Conservation (phyloP, 2,329 filamentous ascomycete species). For the Neopestalotiopsis sp. region DNA sequence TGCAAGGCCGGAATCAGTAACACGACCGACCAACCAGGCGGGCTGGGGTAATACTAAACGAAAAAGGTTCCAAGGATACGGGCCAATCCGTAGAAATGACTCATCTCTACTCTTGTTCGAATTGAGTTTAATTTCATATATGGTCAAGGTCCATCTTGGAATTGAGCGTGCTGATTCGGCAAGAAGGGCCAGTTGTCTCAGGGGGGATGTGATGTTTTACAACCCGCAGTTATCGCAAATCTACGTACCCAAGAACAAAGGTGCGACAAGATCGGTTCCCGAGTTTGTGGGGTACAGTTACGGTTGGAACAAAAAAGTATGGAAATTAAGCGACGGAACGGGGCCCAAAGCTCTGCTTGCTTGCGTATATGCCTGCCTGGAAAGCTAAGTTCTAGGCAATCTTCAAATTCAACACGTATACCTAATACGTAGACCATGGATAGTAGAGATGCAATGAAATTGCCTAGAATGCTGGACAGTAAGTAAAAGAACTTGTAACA, state of each 20-base stretch:
- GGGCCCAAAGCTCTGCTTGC: neutral
- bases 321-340: neutral
- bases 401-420: neutral
- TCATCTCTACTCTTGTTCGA: neutral
- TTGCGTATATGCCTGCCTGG: constrained; percentile 7
- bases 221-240: constrained; percentile 2
- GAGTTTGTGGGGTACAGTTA: neutral
- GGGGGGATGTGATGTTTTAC: neutral
- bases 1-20: constrained; percentile 5
- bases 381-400: neutral
- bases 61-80: neutral
- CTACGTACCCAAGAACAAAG: neutral
- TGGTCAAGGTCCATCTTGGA: neutral
- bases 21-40: neutral
- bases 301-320: neutral
- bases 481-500: neutral
- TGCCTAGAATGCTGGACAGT: constrained; percentile 1
- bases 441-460: neutral
- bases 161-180: neutral
- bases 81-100: constrained; percentile 8
- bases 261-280: constrained; percentile 4
- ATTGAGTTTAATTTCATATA: constrained; percentile 9
- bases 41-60: neutral
- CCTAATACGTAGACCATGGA: neutral
- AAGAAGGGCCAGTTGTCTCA: neutral